Evolutionary conservation across 805 yeast species (phyloP), one percentile per base, ranked within the genome.

Genomic region (Cephaloascus fragrans): DNA sequence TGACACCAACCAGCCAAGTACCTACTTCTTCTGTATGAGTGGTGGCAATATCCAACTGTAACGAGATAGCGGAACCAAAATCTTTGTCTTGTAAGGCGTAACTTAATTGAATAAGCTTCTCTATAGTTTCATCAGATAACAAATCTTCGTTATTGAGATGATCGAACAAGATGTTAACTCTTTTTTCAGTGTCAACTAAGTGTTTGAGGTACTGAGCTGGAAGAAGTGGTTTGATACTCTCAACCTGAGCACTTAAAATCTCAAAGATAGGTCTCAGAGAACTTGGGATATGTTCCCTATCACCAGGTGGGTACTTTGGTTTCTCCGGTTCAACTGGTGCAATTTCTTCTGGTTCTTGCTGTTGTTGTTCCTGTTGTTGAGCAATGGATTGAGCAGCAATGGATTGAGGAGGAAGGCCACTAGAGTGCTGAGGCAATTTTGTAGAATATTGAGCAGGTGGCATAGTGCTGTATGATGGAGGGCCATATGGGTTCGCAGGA

Each of bases 1-100:
- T 87, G 36, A 93, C 81, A 49, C 98, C 98, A 26, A 83, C 76
- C 64, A 83, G 75, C 98, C 98, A 93, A 51, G 82, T 78, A 12
- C 95, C 96, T 46, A 83, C 76, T 57, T 89, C 95, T 18, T 72
- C 75, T 18, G 80, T 71, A 44, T 75, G 71, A 29, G 74, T 71
- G 5, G 86, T 71, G 18, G 83, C 74, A 43, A 93, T 71, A 38
- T 77, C 75, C 28, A 67, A 56, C 44, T 75, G 77, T 26, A 75
- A 48, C 2, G 69, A 57, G 38, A 69, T 59, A 1, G 97, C 97
- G 14, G 63, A 63, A 3, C 59, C 56, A 53, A 64, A 84, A 42
- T 86, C 80, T 43, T 71, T 69, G 9, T 52, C 57, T 16, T 63
- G 66, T 48, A 93, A 57, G 1, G 76, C 62, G 8, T 53, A 59